Conservation (phyloP, 805 yeast species). For the Suhomyces faveliae region DNA sequence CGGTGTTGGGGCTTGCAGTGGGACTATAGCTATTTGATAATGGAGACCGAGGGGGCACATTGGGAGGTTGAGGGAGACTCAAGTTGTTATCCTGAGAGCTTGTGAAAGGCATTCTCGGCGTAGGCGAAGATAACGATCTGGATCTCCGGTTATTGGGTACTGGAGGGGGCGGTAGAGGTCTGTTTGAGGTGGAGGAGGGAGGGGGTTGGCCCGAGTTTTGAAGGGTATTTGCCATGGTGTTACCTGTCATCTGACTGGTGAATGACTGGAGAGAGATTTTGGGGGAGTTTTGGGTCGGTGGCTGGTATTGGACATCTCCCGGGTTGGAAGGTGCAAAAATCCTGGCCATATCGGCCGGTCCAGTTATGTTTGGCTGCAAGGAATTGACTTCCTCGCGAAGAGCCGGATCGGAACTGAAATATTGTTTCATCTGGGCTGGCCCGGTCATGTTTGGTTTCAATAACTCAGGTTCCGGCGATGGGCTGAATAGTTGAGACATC, state of each 20-base stretch:
- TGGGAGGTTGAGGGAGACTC: conserved; percentile 11
- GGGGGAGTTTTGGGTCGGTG: conserved; percentile 17
- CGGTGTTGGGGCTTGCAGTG: not conserved
- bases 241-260: conserved; percentile 42
- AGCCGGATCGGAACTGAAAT: conserved; percentile 3
- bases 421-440: conserved; percentile 41
- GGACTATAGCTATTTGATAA: conserved; percentile 5
- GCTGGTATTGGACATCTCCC: conserved; percentile 5
- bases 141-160: conserved; percentile 39
- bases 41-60: conserved; percentile 27
- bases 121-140: conserved; percentile 33
- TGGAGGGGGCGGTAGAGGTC: conserved; percentile 31
- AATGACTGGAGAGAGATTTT: conserved; percentile 38
- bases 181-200: conserved; percentile 9
- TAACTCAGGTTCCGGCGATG: conserved; percentile 23
- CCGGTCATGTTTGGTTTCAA: conserved; percentile 48
- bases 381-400: conserved; percentile 13
- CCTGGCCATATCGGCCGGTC: conserved; percentile 37
- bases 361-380: conserved; percentile 28
- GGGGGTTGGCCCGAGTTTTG: conserved; percentile 29
- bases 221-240: conserved; percentile 33
- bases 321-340: conserved; percentile 20
- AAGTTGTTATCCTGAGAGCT: conserved; percentile 2
- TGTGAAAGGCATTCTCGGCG: conserved; percentile 19
- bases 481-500: conserved; percentile 32